These are phyloP conservation scores for Neurospora intermedia DNA, from an alignment of 495 filamentous ascomycete genomes.

Conservation along the genomic window DNA sequence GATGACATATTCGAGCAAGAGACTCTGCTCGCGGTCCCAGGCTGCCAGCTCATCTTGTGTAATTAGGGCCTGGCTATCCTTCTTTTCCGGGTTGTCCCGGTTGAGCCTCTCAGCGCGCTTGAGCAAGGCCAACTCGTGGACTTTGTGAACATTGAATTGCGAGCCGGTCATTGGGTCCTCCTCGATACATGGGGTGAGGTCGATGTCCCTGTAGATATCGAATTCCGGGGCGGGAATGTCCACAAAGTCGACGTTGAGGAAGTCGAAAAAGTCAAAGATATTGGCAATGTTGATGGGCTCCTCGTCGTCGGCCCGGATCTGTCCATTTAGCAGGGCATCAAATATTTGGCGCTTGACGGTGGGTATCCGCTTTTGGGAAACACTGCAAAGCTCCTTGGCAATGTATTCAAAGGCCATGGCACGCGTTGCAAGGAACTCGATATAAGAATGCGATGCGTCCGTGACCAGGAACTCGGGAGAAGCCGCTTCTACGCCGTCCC, in stretches of 20 bases:
- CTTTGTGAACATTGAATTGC: constrained; percentile 48
- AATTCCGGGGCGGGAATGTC: constrained; percentile 37
- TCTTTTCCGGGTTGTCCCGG: neutral
- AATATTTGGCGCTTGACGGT: constrained; percentile 69
- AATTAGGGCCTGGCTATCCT: constrained; percentile 37
- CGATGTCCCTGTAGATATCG: constrained; percentile 47
- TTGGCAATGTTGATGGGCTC: constrained; percentile 54
- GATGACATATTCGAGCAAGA: constrained; percentile 43
- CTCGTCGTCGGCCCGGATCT: constrained; percentile 50
- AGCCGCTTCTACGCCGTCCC: constrained; percentile 48
- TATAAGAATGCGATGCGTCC: constrained; percentile 51
- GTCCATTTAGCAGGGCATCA: constrained; percentile 68
- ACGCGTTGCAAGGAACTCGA: constrained; percentile 64
- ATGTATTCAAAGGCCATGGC: constrained; percentile 72
- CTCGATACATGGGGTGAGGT: constrained; percentile 49
- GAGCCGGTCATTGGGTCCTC: constrained; percentile 34
- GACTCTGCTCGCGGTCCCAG: constrained; percentile 46
- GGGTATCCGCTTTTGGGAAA: constrained; percentile 56
- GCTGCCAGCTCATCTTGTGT: constrained; percentile 45
- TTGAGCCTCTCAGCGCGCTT: constrained; percentile 37
- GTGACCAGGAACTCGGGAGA: constrained; percentile 52
- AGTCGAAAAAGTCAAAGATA: constrained; percentile 90
- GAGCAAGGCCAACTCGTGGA: constrained; percentile 52
- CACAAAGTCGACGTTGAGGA: constrained; percentile 58
- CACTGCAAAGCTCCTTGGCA: constrained; percentile 70